Evolutionary conservation across 75 land plant species (phyloP).

Genomic region (Sequoia sempervirens): DNA sequence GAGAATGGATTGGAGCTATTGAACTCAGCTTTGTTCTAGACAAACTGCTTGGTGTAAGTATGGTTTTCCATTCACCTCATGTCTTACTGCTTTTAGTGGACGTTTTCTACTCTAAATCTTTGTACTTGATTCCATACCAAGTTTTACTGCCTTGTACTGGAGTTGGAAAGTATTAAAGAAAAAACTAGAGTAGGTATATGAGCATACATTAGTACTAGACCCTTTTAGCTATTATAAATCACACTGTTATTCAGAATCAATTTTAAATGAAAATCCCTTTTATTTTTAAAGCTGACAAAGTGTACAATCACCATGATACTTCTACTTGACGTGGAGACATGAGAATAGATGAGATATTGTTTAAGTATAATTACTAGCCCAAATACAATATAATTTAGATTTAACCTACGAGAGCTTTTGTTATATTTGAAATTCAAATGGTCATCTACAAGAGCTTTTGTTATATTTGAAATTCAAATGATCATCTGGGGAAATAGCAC

Average conservation of each 20-base stretch:
- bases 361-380: background rate
- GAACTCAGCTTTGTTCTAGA: slow-evolving; percentile 94
- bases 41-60: slow-evolving; percentile 89
- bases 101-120: background rate
- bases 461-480: too few species aligned
- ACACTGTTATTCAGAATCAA: background rate
- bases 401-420: background rate
- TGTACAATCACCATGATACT: background rate
- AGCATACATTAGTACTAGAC: background rate
- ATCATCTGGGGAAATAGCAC: background rate
- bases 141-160: background rate
- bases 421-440: background rate
- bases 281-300: background rate
- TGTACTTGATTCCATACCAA: background rate
- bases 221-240: background rate
- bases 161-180: background rate
- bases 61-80: background rate
- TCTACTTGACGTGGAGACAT: background rate
- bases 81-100: background rate
- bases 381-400: background rate
- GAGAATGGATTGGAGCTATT: slow-evolving; percentile 98
- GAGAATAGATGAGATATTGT: background rate
- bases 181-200: background rate
- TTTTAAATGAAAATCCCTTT: background rate
- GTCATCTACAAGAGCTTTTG: too few species aligned